These are phyloP conservation scores for Musa itinerans DNA, from an alignment of 176 grass and related monocot species.

Conservation along the genomic window DNA sequence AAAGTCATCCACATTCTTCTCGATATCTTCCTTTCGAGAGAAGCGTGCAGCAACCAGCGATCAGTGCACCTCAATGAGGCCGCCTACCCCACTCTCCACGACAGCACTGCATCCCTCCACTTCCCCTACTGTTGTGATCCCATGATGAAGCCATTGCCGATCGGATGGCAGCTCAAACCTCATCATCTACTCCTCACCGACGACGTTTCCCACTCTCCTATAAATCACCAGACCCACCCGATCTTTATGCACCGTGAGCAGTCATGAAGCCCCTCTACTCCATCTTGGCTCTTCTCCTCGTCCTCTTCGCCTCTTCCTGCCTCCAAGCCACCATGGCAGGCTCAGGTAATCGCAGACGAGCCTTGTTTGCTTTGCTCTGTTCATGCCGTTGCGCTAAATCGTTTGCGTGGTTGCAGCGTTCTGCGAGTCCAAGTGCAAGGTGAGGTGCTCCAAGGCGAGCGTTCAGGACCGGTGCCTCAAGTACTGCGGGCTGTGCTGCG, in stretches of 20 bases:
- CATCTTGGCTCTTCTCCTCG: conserved; percentile 27
- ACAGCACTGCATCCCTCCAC: background rate
- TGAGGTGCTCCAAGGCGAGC: conserved; percentile 75
- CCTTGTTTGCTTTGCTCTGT: background rate
- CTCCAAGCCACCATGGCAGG: conserved; percentile 39
- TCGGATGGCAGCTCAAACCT: too few species aligned
- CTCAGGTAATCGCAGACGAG: conserved; percentile 28
- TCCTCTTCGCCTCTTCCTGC: conserved; percentile 24
- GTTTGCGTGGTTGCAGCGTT: conserved; percentile 22
- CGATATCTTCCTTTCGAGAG: too few species aligned
- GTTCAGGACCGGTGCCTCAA: conserved; percentile 69
- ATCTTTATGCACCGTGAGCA: background rate
- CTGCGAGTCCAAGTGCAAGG: conserved; percentile 67
- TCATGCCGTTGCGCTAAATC: background rate
- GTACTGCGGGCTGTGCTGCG: conserved; percentile 81
- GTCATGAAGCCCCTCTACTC: conserved; percentile 37
- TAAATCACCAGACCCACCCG: too few species aligned
- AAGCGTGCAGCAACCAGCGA: too few species aligned
- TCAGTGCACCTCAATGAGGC: too few species aligned
- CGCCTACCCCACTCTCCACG: background rate
- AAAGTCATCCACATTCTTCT: too few species aligned
- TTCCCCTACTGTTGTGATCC: background rate
- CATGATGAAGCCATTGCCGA: too few species aligned
- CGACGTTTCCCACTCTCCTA: too few species aligned
- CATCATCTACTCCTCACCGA: too few species aligned